Percentiles rank a stretch among this genome's conserved stretches.
phyloP scores from a whole-genome alignment of 1,139 yeast genomes.

The Suhomyces wounanorum region DNA sequence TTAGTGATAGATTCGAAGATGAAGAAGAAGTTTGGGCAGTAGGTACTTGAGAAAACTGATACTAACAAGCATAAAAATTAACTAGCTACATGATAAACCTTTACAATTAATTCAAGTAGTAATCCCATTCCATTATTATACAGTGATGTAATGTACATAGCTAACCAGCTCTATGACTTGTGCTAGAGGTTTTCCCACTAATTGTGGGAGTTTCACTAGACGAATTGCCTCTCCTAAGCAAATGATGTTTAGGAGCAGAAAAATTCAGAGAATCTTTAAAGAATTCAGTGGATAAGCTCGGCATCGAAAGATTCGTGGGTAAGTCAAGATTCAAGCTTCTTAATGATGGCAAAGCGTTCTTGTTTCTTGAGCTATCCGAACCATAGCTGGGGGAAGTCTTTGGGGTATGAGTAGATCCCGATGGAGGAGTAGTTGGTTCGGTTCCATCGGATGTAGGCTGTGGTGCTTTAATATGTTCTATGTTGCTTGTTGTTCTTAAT shows the following conservation, averaged over 20 bases:
- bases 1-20: constrained; percentile 83
- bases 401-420: constrained; percentile 8
- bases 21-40: constrained; percentile 87
- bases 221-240: constrained; percentile 10
- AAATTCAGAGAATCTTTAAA: constrained; percentile 10
- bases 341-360: constrained; percentile 46
- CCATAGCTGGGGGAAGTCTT: constrained; percentile 10
- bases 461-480: constrained; percentile 4
- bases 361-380: constrained; percentile 23
- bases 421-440: constrained; percentile 12
- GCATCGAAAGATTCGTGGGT: constrained; percentile 42
- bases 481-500: constrained; percentile 12
- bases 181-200: constrained; percentile 6
- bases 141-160: constrained; percentile 7
- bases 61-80: constrained; percentile 28
- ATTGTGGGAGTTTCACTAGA: constrained; percentile 10
- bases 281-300: constrained; percentile 17
- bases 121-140: constrained; percentile 4
- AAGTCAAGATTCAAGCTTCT: constrained; percentile 52
- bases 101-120: background rate
- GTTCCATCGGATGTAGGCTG: constrained; percentile 6
- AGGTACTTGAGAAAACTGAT: constrained; percentile 47
- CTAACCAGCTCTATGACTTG: constrained; percentile 6
- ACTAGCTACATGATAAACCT: background rate
- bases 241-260: constrained; percentile 3